Evolutionary conservation across 441 rosid species (phyloP).

Genomic region (Croton setiger): DNA sequence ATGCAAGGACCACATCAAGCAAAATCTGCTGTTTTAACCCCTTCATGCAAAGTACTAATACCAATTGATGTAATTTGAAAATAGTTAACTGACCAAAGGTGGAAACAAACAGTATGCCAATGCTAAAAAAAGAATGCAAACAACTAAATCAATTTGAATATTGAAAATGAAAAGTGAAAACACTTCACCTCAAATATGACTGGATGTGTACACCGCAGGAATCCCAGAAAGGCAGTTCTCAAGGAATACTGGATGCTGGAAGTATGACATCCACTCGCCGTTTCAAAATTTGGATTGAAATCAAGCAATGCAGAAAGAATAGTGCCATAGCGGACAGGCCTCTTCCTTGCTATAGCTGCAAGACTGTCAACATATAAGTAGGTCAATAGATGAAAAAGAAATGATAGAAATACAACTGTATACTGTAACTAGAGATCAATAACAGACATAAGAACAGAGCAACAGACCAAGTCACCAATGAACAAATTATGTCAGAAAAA

Average conservation of each 20-base stretch:
- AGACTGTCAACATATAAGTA: slow-evolving; percentile 61
- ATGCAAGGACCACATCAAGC: slow-evolving; percentile 2
- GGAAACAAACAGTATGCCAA: not conserved
- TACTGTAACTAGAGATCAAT: slow-evolving; percentile 6
- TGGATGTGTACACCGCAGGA: slow-evolving; percentile 80
- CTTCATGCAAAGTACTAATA: not conserved
- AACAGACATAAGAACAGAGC: not conserved
- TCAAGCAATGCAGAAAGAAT: slow-evolving; percentile 78
- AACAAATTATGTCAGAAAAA: not conserved
- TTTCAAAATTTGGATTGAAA: slow-evolving; percentile 66
- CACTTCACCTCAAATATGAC: slow-evolving; percentile 72
- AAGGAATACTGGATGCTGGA: slow-evolving; percentile 84
- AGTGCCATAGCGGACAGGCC: slow-evolving; percentile 66
- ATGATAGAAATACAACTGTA: not conserved
- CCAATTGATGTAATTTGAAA: slow-evolving; percentile 11
- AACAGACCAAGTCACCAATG: not conserved
- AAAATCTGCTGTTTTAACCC: slow-evolving; percentile 9
- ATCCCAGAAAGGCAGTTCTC: slow-evolving; percentile 95
- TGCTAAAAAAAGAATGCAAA: too few relatives aligned
- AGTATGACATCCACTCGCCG: slow-evolving; percentile 61
- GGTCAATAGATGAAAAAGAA: slow-evolving; percentile 10
- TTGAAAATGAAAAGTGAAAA: slow-evolving; percentile 7
- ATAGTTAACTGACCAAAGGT: slow-evolving; percentile 10
- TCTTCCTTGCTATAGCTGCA: slow-evolving; percentile 88
- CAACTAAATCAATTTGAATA: not conserved